Conservation (phyloP, 106 monocot species). For the Acorus calamus region DNA sequence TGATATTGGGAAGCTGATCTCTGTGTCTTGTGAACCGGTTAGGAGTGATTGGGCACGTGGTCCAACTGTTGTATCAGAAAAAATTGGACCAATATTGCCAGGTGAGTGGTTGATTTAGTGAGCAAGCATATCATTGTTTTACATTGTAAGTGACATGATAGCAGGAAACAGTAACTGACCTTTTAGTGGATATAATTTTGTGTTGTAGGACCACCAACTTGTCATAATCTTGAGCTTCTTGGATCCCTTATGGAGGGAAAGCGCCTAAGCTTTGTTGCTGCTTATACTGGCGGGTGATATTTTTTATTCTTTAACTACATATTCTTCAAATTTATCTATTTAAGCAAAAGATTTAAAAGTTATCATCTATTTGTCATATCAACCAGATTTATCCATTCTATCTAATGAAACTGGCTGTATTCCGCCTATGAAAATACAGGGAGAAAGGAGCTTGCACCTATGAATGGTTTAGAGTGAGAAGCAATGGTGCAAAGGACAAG, state of each 20-base stretch:
- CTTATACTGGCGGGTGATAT: constrained; percentile 72
- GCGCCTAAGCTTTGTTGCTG: constrained; percentile 46
- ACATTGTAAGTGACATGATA: neutral
- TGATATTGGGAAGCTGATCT: constrained; percentile 75
- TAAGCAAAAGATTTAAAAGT: too few species aligned
- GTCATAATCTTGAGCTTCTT: constrained; percentile 57
- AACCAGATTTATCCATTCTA: neutral
- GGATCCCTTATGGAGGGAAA: constrained; percentile 74
- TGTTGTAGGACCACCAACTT: constrained; percentile 61
- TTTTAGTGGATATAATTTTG: neutral
- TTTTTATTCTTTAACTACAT: neutral
- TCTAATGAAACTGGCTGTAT: constrained; percentile 1
- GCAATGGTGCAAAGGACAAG: constrained; percentile 47
- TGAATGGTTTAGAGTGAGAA: constrained; percentile 75
- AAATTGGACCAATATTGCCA: constrained; percentile 73
- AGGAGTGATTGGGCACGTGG: constrained; percentile 73
- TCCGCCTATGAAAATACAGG: constrained; percentile 21
- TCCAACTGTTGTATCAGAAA: constrained; percentile 61
- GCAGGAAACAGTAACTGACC: neutral
- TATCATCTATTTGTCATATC: neutral
- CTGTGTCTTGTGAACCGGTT: constrained; percentile 86
- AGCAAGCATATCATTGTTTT: neutral
- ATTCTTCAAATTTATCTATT: neutral
- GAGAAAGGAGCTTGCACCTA: constrained; percentile 69
- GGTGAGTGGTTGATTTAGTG: constrained; percentile 31